phyloP scores from a whole-genome alignment of 495 filamentous ascomycete species.

The Lepraria neglecta region DNA sequence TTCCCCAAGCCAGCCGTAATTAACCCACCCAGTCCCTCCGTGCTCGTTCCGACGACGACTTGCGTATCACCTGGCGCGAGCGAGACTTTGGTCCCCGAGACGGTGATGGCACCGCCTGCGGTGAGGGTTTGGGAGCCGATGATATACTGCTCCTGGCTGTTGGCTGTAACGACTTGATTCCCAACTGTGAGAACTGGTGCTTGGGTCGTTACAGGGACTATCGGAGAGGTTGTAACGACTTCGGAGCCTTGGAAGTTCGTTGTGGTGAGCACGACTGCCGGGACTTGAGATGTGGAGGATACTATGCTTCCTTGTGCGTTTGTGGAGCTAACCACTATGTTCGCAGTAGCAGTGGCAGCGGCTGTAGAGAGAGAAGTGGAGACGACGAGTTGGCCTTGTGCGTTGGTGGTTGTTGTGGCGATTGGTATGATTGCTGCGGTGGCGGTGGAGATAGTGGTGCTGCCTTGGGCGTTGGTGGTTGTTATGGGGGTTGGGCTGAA shows the following conservation, averaged over 20 bases:
- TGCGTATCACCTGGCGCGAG: not conserved
- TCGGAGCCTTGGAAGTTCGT: slow-evolving; percentile 18
- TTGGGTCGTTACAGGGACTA: not conserved
- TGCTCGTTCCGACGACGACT: slow-evolving; percentile 12
- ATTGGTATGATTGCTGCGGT: slow-evolving; percentile 7
- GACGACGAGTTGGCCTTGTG: not conserved
- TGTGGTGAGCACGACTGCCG: slow-evolving; percentile 14
- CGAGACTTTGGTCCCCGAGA: slow-evolving; percentile 10
- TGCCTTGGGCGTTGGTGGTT: slow-evolving; percentile 14
- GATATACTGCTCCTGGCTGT: slow-evolving; percentile 5
- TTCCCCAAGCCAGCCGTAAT: slow-evolving; percentile 1
- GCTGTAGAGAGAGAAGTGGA: slow-evolving; percentile 8
- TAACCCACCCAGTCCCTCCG: slow-evolving; percentile 1
- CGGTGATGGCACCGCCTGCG: slow-evolving; percentile 12
- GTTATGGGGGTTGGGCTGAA: not conserved
- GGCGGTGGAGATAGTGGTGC: not conserved
- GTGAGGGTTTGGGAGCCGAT: slow-evolving; percentile 16
- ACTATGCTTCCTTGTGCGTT: slow-evolving; percentile 13
- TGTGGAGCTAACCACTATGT: not conserved
- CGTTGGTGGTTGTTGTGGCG: slow-evolving; percentile 4
- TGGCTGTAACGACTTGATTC: slow-evolving; percentile 4
- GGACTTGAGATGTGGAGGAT: slow-evolving; percentile 7
- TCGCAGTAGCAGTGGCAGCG: not conserved
- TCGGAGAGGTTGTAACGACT: not conserved
- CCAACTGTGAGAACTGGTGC: slow-evolving; percentile 7